phyloP scores from a whole-genome alignment of 352 stramenopile genomes.

The Globisporangium cederbergense region DNA sequence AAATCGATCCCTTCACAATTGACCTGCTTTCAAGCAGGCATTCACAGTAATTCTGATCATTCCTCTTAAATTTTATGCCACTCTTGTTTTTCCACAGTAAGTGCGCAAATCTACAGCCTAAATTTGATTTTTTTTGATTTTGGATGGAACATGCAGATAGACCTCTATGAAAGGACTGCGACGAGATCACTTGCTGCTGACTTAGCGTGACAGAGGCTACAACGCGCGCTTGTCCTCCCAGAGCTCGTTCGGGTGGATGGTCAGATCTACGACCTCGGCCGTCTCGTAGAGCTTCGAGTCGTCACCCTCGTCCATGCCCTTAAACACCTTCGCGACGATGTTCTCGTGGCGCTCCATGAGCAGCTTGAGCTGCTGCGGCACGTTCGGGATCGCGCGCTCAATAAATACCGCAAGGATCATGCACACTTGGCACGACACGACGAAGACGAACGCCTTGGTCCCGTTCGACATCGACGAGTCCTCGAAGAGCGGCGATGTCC shows the following conservation, averaged over 20 bases:
- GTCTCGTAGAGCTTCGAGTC: slow-evolving; percentile 67
- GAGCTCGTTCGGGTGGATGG: slow-evolving; percentile 68
- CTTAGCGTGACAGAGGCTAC: not conserved
- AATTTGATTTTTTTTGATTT: not conserved
- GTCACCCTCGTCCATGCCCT: slow-evolving; percentile 62
- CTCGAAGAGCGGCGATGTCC: slow-evolving; percentile 74
- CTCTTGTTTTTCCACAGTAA: not conserved
- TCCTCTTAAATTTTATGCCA: not conserved
- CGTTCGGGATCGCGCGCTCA: slow-evolving; percentile 54
- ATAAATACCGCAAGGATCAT: slow-evolving; percentile 62
- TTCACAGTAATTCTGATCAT: no score
- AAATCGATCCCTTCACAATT: not conserved
- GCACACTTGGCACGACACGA: slow-evolving; percentile 71
- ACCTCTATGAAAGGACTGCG: not conserved
- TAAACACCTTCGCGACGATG: slow-evolving; percentile 77
- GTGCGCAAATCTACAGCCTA: no score
- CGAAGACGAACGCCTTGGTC: slow-evolving; percentile 61
- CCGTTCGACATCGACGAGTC: slow-evolving; percentile 27
- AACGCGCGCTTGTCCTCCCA: slow-evolving; percentile 44
- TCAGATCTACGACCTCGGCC: slow-evolving; percentile 67
- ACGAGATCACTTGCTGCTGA: not conserved
- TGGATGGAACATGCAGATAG: not conserved
- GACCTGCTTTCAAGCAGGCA: no score
- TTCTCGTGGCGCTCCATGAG: slow-evolving; percentile 64
- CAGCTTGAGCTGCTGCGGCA: slow-evolving; percentile 48